Evolutionary conservation across 257 asterid genomes (phyloP).

Genomic region (Gentiana dahurica): DNA sequence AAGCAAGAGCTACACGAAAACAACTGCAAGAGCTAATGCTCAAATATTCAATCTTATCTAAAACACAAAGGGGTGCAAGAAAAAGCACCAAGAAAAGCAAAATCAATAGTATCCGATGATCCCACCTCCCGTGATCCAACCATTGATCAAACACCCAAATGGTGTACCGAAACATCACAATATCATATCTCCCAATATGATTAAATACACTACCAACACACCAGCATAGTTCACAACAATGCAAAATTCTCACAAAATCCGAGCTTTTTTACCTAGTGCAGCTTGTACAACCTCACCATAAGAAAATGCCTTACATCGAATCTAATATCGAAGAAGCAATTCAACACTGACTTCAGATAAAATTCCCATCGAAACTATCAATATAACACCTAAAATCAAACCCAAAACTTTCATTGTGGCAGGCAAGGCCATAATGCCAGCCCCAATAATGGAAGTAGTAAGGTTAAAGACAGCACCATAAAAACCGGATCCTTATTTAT

Average conservation of each 20-base stretch:
- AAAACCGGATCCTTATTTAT: slow-evolving; percentile 46
- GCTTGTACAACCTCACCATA: slow-evolving; percentile 93
- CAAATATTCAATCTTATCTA: slow-evolving; percentile 81
- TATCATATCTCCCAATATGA: slow-evolving; percentile 88
- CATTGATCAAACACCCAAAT: slow-evolving; percentile 85
- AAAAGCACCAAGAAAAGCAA: slow-evolving; percentile 54
- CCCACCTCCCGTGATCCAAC: slow-evolving; percentile 91
- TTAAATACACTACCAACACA: slow-evolving; percentile 77
- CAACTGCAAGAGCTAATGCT: slow-evolving; percentile 47
- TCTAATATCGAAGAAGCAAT: slow-evolving; percentile 66
- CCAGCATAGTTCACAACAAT: slow-evolving; percentile 83
- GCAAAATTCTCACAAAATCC: slow-evolving; percentile 66
- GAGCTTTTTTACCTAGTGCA: slow-evolving; percentile 64
- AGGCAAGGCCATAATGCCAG: slow-evolving; percentile 97
- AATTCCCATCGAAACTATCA: slow-evolving; percentile 63
- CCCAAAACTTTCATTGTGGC: slow-evolving; percentile 95
- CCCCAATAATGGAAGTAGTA: slow-evolving; percentile 84
- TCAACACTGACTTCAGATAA: slow-evolving; percentile 83
- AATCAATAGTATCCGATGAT: slow-evolving; percentile 65
- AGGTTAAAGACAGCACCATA: slow-evolving; percentile 91
- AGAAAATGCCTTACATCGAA: slow-evolving; percentile 62
- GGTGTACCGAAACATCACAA: slow-evolving; percentile 58
- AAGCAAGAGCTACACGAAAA: slow-evolving; percentile 36
- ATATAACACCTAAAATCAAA: slow-evolving; percentile 44
- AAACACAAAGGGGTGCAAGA: slow-evolving; percentile 73